phyloP scores from a whole-genome alignment of 176 grass and related monocot genomes.

The Triticum timopheevii region DNA sequence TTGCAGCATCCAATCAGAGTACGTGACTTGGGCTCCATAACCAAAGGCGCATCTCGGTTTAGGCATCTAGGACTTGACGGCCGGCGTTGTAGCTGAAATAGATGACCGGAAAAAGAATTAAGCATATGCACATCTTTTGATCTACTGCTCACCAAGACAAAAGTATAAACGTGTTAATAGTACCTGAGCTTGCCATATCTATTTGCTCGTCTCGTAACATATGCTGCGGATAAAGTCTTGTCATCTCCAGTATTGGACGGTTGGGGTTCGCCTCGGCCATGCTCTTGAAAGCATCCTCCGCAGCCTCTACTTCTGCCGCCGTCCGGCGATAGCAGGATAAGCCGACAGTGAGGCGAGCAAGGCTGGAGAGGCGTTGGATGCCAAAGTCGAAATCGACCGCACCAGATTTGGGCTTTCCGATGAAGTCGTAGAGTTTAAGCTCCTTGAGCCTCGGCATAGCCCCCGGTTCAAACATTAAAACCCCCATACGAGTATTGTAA shows the following conservation, averaged over 20 bases:
- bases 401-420: background rate
- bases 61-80: background rate
- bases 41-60: background rate
- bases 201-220: background rate
- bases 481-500: rapidly evolving
- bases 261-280: background rate
- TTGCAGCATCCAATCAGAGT: background rate
- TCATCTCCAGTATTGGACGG: background rate
- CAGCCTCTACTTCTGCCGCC: background rate
- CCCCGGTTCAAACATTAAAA: background rate
- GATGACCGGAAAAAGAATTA: background rate
- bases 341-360: background rate
- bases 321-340: rapidly evolving
- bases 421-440: rapidly evolving
- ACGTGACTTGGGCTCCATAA: background rate
- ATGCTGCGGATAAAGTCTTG: rapidly evolving
- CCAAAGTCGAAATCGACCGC: background rate
- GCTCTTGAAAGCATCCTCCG: constrained; percentile 4
- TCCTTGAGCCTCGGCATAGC: constrained; percentile 5
- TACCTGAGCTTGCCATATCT: background rate
- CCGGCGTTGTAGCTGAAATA: background rate
- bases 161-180: background rate
- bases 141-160: background rate
- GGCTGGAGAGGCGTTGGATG: background rate
- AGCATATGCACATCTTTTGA: background rate